These are phyloP conservation scores for Bimuria novae-zelandiae DNA, from an alignment of 2,329 filamentous ascomycete species.

Conservation along the genomic window DNA sequence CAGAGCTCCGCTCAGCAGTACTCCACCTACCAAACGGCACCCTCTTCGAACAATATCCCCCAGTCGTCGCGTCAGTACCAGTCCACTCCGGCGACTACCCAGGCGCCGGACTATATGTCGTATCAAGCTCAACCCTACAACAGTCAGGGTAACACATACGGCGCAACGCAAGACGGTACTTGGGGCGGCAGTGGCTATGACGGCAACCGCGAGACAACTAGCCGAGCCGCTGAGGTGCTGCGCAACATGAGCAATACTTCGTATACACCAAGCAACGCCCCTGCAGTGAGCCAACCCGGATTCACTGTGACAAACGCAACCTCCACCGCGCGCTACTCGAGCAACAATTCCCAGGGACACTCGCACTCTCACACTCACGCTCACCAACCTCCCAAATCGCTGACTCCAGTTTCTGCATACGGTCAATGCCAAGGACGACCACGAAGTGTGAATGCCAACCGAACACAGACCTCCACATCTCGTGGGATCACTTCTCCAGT, in stretches of 20 bases:
- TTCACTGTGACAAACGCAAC: constrained; percentile 30
- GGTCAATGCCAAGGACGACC: constrained; percentile 32
- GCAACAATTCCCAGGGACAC: constrained; percentile 21
- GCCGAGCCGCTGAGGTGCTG: constrained; percentile 38
- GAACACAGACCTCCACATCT: constrained; percentile 17
- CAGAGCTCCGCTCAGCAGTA: constrained; percentile 38
- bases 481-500: constrained; percentile 31
- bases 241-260: constrained; percentile 40
- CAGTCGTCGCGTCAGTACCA: constrained; percentile 32
- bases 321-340: constrained; percentile 25
- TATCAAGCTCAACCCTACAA: constrained; percentile 30
- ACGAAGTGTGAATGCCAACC: constrained; percentile 34
- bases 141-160: constrained; percentile 26
- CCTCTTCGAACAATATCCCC: constrained; percentile 25
- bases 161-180: constrained; percentile 22
- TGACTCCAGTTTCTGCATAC: constrained; percentile 19
- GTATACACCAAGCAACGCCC: constrained; percentile 24
- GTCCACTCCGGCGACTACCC: constrained; percentile 24
- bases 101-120: constrained; percentile 33
- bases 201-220: constrained; percentile 30
- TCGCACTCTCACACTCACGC: constrained; percentile 21
- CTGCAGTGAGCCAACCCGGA: constrained; percentile 21
- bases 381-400: constrained; percentile 12
- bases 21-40: constrained; percentile 30
- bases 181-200: constrained; percentile 34